phyloP scores from a whole-genome alignment of 2,329 filamentous ascomycete species.

The Pezicula carpinea region DNA sequence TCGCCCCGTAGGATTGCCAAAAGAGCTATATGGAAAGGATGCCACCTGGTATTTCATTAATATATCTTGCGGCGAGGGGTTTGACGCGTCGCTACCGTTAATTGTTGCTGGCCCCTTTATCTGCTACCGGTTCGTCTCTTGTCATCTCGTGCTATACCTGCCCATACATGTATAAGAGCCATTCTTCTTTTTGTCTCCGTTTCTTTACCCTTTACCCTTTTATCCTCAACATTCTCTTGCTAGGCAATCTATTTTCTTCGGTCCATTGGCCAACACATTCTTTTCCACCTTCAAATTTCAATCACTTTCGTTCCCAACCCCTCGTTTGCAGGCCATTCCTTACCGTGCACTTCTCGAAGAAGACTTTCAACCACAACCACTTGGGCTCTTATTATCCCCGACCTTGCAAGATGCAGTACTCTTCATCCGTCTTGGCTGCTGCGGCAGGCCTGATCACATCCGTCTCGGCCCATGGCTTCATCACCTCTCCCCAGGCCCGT shows the following conservation, averaged over 20 bases:
- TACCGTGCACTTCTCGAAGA: background rate
- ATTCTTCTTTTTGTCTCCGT: too few relatives aligned
- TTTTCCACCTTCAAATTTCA: constrained; percentile 5
- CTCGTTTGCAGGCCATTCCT: constrained; percentile 15
- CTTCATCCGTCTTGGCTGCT: constrained; percentile 16
- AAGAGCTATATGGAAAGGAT: too few relatives aligned
- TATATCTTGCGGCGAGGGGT: too few relatives aligned
- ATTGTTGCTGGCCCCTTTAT: too few relatives aligned
- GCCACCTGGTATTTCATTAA: too few relatives aligned
- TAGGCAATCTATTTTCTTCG: constrained; percentile 18
- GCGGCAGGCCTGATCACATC: constrained; percentile 29
- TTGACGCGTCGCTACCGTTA: too few relatives aligned
- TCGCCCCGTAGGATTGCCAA: too few relatives aligned
- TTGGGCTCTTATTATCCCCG: background rate
- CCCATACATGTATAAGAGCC: too few relatives aligned
- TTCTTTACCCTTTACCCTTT: too few relatives aligned
- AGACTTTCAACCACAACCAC: background rate
- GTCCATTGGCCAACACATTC: constrained; percentile 15
- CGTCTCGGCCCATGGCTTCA: constrained; percentile 44
- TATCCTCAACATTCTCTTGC: constrained; percentile 9
- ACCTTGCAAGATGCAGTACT: constrained; percentile 22
- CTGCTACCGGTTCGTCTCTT: too few relatives aligned
- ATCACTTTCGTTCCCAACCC: constrained; percentile 14
- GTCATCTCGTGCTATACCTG: too few relatives aligned
- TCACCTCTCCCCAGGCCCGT: constrained; percentile 38